Percentiles rank a stretch among this genome's conserved stretches.
phyloP scores from a whole-genome alignment of 805 yeast genomes.

The Zygosaccharomyces kombuchaensis region DNA sequence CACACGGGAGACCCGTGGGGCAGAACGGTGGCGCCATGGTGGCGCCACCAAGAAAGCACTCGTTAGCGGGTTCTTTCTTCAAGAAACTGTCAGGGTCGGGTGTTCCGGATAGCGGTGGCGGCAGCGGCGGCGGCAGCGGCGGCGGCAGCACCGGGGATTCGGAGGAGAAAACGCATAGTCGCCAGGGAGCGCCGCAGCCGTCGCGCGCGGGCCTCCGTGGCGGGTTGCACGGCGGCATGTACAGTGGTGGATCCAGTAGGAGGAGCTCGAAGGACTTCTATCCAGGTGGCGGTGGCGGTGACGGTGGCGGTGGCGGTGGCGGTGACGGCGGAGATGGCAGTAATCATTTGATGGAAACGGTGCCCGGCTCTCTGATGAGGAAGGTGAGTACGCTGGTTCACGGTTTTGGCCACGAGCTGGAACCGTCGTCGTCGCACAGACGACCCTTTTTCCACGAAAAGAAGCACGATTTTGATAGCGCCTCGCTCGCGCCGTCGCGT shows the following conservation, averaged over 20 bases:
- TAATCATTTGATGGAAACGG: slow-evolving; percentile 10
- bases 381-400: slow-evolving; percentile 27
- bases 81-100: slow-evolving; percentile 25
- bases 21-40: slow-evolving; percentile 1
- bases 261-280: not conserved
- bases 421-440: slow-evolving; percentile 1
- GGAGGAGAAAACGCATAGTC: not conserved
- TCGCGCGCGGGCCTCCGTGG: not conserved
- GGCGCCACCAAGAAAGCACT: slow-evolving; percentile 23
- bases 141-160: not conserved
- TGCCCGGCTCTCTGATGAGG: slow-evolving; percentile 15
- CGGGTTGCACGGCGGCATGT: not conserved
- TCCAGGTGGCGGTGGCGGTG: not conserved
- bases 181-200: not conserved
- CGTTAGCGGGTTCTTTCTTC: slow-evolving; percentile 26
- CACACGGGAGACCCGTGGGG: not conserved
- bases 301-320: not conserved
- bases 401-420: slow-evolving; percentile 16
- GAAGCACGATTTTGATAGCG: slow-evolving; percentile 1
- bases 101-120: slow-evolving; percentile 1
- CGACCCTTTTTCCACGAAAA: slow-evolving; percentile 1
- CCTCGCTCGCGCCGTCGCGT: not conserved
- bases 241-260: not conserved
- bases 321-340: slow-evolving; percentile 1
- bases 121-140: slow-evolving; percentile 1